Percentiles rank a stretch among this genome's conserved stretches.
Evolutionary conservation across 352 stramenopile species (phyloP).

Genomic region (Pythium utonaiense): DNA sequence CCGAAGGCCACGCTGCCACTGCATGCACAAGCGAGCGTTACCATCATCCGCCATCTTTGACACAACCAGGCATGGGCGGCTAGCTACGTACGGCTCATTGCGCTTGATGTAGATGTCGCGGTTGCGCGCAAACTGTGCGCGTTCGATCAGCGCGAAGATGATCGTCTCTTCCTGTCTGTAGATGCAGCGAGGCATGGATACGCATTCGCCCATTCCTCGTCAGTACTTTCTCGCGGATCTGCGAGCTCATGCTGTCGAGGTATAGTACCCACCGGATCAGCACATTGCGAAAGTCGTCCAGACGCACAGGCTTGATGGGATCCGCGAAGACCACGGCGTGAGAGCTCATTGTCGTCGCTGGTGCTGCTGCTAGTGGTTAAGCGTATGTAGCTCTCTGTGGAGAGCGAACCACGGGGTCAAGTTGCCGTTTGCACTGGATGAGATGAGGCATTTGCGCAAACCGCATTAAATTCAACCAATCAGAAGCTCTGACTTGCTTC

Average conservation of each 20-base stretch:
- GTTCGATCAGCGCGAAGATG: slow-evolving; percentile 99
- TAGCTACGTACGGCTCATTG: slow-evolving; percentile 51
- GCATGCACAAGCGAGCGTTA: background rate
- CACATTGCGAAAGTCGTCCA: slow-evolving; percentile 87
- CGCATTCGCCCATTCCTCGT: background rate
- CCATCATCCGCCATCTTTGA: too few species aligned
- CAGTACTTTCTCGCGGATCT: background rate
- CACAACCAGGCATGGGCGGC: too few species aligned
- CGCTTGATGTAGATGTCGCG: slow-evolving; percentile 92
- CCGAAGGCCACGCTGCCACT: slow-evolving; percentile 73
- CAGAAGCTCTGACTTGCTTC: background rate
- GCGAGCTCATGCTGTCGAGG: too few species aligned
- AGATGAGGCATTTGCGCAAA: slow-evolving; percentile 24
- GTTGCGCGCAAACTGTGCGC: slow-evolving; percentile 96
- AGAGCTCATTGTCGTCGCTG: slow-evolving; percentile 32
- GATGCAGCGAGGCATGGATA: background rate
- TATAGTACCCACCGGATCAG: slow-evolving; percentile 58
- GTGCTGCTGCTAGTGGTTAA: background rate
- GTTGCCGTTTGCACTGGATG: background rate
- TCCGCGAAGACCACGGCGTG: slow-evolving; percentile 65
- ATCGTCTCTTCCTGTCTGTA: slow-evolving; percentile 96
- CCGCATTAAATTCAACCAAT: slow-evolving; percentile 13
- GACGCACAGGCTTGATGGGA: slow-evolving; percentile 65
- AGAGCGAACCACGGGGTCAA: background rate
- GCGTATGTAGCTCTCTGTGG: background rate